Evolutionary conservation across 148 eudicot species (phyloP), one percentile per base, ranked within the genome.

Genomic region (Arbutus unedo): DNA sequence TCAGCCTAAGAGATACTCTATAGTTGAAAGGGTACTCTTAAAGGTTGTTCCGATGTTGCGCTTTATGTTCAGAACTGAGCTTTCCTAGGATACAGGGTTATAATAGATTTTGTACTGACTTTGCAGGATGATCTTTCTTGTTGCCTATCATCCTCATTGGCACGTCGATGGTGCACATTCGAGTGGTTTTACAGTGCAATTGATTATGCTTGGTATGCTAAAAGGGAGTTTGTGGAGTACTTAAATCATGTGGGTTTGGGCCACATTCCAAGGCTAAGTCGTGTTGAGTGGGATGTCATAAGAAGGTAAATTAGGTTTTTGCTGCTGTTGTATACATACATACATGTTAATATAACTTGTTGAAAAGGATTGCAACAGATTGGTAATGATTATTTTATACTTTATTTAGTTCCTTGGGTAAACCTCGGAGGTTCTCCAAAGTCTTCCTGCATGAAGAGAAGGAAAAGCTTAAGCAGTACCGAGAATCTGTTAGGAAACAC

Each of bases 131-230:
- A 70, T 59, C 87, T 94, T 84, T 90, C 89, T 45, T 84, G 84
- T 85, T 93, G 94, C 86, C 85, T 96, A 66, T 93, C 87, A 50
- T 87, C 89, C 82, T 64, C 76, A 48, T 88, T 80, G 66, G 87
- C 86, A 76, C 82, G 96, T 62, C 90, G 93, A 79, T 91, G 96
- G 97, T 94, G 98, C 86, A 86, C 88, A 38, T 94, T 82, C 81
- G 99, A 96, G 84, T 96, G 99, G 99, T 96, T 94, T 86, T 96
- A 96, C 85, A 93, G 97, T 88, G 97, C 98, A 56, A 92, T 94
- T 82, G 99, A 96, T 87, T 94, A 93, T 85, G 97, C 99, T 81
- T 96, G 99, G 99, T 96, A 94, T 87, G 95, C 98, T 79, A 94
- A 93, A 84, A 93, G 93, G 87, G 99, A 94, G 88, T 96, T 96